Conservation (phyloP, 495 filamentous ascomycete genomes). For the Trichocladium antarcticum region DNA sequence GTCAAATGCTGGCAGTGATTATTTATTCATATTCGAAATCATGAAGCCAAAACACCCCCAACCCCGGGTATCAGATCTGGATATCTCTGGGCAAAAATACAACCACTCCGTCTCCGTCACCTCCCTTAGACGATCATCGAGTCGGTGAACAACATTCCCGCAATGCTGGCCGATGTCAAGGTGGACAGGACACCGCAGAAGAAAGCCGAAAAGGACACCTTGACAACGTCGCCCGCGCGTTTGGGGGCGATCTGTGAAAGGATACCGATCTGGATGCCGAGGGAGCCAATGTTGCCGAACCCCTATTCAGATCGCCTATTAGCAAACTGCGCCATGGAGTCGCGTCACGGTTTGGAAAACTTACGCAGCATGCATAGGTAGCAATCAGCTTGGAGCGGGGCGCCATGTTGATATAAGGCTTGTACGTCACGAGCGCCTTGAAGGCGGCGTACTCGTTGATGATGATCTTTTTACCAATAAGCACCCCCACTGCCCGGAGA, state of each 20-base stretch:
- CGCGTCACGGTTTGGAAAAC: constrained; percentile 30
- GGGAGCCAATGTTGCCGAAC: constrained; percentile 70
- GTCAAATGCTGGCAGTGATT: too few species aligned
- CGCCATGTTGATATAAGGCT: constrained; percentile 47
- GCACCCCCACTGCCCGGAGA: constrained; percentile 58
- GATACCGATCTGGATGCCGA: constrained; percentile 80
- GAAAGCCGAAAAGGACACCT: constrained; percentile 65
- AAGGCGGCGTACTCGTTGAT: constrained; percentile 63
- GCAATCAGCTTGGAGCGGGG: constrained; percentile 67
- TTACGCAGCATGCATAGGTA: constrained; percentile 75
- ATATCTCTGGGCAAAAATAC: too few species aligned
- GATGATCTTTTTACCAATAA: constrained; percentile 78
- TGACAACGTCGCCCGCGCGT: constrained; percentile 61
- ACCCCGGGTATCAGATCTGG: not conserved
- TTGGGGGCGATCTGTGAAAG: constrained; percentile 67
- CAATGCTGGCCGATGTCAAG: constrained; percentile 69
- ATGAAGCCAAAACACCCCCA: too few species aligned
- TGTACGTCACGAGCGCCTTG: constrained; percentile 46
- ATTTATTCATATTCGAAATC: too few species aligned
- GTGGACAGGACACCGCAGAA: constrained; percentile 69
- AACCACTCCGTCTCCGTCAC: too few species aligned
- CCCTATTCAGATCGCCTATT: constrained; percentile 63
- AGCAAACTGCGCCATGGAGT: constrained; percentile 40
- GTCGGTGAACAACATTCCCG: constrained; percentile 44
- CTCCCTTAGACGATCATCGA: constrained; percentile 3